Evolutionary conservation across 352 stramenopile genomes (phyloP).

Genomic region (Phytophthora fragariaefolia): DNA sequence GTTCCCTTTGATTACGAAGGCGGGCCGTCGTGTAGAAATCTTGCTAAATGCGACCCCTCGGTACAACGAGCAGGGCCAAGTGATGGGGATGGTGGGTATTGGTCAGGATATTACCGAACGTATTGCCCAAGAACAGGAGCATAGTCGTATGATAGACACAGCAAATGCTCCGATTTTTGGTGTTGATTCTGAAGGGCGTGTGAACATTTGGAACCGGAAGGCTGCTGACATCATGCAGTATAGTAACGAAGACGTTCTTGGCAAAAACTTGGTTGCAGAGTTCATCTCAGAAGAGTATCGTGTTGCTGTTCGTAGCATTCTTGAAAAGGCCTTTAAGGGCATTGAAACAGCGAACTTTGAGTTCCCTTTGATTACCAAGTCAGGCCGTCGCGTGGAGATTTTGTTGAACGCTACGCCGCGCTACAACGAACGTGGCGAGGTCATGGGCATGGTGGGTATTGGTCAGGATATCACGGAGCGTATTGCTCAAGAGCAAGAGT

Average conservation of each 20-base stretch:
- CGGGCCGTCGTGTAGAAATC: slow-evolving; percentile 42
- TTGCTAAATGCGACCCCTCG: slow-evolving; percentile 38
- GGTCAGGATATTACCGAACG: slow-evolving; percentile 20
- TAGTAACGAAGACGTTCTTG: slow-evolving; percentile 47
- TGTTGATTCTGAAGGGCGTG: slow-evolving; percentile 8
- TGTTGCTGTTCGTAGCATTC: slow-evolving; percentile 35
- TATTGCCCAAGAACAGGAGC: slow-evolving; percentile 18
- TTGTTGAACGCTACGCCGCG: slow-evolving; percentile 35
- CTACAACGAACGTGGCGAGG: not conserved
- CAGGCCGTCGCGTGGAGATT: slow-evolving; percentile 40
- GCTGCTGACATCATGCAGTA: slow-evolving; percentile 69
- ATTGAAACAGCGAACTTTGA: slow-evolving; percentile 8
- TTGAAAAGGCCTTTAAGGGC: slow-evolving; percentile 3
- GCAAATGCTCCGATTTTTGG: slow-evolving; percentile 54
- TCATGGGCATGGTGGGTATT: not conserved
- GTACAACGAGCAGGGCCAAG: slow-evolving; percentile 19
- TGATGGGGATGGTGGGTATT: slow-evolving; percentile 24
- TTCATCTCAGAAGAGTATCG: slow-evolving; percentile 38
- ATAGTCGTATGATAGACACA: slow-evolving; percentile 23
- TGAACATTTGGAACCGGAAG: slow-evolving; percentile 77
- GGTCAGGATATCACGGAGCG: not conserved
- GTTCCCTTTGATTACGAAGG: slow-evolving; percentile 34
- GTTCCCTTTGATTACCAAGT: slow-evolving; percentile 31
- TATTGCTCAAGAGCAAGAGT: not conserved
- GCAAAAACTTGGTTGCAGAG: slow-evolving; percentile 43